Percentiles rank a stretch among this genome's conserved stretches.
Evolutionary conservation across 2,329 filamentous ascomycete genomes (phyloP).

Genomic region (Mycocentrospora acerina): DNA sequence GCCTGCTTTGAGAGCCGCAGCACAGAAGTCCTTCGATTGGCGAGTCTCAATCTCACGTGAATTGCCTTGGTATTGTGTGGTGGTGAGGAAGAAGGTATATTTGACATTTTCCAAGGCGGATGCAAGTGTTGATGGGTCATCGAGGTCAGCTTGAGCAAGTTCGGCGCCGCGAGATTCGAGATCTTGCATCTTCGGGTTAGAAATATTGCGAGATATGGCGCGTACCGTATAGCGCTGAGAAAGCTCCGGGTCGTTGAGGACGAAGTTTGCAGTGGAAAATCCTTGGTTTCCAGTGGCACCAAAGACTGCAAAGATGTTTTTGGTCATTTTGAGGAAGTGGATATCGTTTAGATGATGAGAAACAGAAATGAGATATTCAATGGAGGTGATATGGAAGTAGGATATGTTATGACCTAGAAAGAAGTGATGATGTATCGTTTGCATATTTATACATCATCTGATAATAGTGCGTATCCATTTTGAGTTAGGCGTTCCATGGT

Average conservation of each 20-base stretch:
- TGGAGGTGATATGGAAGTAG: too few relatives aligned
- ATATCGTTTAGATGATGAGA: too few relatives aligned
- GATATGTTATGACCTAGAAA: too few relatives aligned
- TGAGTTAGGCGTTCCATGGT: too few relatives aligned
- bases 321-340: constrained; percentile 3
- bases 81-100: constrained; percentile 34
- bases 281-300: constrained; percentile 54
- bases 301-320: constrained; percentile 31
- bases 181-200: constrained; percentile 47
- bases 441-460: too few relatives aligned
- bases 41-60: constrained; percentile 28
- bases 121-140: constrained; percentile 31
- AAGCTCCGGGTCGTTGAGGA: constrained; percentile 47
- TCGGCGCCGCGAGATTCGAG: constrained; percentile 53
- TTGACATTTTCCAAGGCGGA: constrained; percentile 23
- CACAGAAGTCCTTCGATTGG: constrained; percentile 27
- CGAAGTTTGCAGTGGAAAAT: constrained; percentile 53
- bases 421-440: too few relatives aligned
- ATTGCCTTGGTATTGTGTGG: constrained; percentile 22
- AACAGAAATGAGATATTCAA: too few relatives aligned
- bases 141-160: constrained; percentile 55
- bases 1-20: constrained; percentile 36
- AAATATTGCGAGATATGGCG: constrained; percentile 56
- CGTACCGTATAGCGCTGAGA: constrained; percentile 49
- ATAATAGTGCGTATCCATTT: too few relatives aligned